Conservation (phyloP, 768 basidiomycete genomes). For the Calvatia gigantea region DNA sequence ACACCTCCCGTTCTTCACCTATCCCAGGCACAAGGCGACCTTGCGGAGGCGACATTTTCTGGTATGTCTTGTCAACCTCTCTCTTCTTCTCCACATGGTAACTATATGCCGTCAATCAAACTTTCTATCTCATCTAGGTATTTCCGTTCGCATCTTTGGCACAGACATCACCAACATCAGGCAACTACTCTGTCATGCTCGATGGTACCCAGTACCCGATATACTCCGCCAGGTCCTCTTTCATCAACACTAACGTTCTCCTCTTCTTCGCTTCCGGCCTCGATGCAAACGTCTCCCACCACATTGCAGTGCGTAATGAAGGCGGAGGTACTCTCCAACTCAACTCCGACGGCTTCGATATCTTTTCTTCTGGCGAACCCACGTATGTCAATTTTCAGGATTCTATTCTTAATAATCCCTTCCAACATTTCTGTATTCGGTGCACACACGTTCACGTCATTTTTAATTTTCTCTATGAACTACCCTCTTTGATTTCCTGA, state of each 20-base stretch:
- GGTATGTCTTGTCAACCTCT: conserved; percentile 35
- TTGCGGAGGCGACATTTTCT: conserved; percentile 36
- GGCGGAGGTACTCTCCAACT: conserved; percentile 53
- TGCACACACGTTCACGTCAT: conserved; percentile 13
- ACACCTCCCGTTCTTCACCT: conserved; percentile 19
- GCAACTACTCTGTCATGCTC: conserved; percentile 52
- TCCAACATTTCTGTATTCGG: conserved; percentile 18
- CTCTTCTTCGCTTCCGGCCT: conserved; percentile 66
- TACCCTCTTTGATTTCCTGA: neutral
- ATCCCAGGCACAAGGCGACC: conserved; percentile 41
- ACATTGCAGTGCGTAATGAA: conserved; percentile 52
- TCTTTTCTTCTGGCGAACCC: conserved; percentile 30
- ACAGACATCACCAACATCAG: conserved; percentile 53
- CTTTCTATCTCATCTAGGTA: conserved; percentile 37
- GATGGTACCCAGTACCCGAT: conserved; percentile 36
- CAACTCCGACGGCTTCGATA: conserved; percentile 45
- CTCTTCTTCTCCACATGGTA: neutral
- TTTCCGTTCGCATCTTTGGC: conserved; percentile 58
- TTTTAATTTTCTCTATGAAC: neutral
- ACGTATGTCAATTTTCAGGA: conserved; percentile 17
- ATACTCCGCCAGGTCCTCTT: conserved; percentile 52
- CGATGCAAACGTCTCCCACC: conserved; percentile 44
- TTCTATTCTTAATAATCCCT: neutral
- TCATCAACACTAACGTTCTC: conserved; percentile 45
- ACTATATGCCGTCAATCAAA: neutral